These are phyloP conservation scores for Malus asiatica DNA, from an alignment of 306 rosid genomes.

Conservation along the genomic window DNA sequence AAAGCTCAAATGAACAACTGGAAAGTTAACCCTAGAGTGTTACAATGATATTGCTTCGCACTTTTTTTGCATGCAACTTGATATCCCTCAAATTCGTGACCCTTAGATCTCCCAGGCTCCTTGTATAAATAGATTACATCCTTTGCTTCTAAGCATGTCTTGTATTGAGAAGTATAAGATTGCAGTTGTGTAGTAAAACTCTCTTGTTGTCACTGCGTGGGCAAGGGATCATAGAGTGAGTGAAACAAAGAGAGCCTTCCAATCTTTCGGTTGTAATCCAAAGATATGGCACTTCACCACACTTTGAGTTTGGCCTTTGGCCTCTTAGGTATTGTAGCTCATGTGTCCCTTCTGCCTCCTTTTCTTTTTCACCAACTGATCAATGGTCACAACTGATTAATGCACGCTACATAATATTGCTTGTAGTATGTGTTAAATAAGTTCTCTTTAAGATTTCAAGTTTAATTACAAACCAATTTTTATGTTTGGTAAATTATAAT, in stretches of 20 bases:
- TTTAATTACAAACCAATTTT: not conserved
- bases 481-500: not conserved
- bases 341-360: not conserved
- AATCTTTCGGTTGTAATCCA: conserved; percentile 16
- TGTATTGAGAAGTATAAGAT: conserved; percentile 9
- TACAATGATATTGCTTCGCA: conserved; percentile 7
- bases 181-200: not conserved
- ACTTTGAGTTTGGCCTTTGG: conserved; percentile 59
- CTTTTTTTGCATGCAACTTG: conserved; percentile 21
- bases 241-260: not conserved
- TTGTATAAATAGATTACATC: conserved; percentile 31
- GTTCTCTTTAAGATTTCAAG: not conserved
- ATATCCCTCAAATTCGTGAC: not conserved
- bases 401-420: not conserved
- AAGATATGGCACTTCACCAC: conserved; percentile 50
- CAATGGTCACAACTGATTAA: not conserved
- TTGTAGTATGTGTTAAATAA: not conserved
- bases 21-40: conserved; percentile 28
- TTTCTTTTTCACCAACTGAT: not conserved
- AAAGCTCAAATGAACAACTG: conserved; percentile 36
- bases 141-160: conserved; percentile 18
- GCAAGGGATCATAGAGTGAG: not conserved
- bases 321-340: conserved; percentile 47
- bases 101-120: not conserved
- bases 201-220: conserved; percentile 7